Evolutionary conservation across 495 filamentous ascomycete genomes (phyloP).

Genomic region (Podospora didyma): DNA sequence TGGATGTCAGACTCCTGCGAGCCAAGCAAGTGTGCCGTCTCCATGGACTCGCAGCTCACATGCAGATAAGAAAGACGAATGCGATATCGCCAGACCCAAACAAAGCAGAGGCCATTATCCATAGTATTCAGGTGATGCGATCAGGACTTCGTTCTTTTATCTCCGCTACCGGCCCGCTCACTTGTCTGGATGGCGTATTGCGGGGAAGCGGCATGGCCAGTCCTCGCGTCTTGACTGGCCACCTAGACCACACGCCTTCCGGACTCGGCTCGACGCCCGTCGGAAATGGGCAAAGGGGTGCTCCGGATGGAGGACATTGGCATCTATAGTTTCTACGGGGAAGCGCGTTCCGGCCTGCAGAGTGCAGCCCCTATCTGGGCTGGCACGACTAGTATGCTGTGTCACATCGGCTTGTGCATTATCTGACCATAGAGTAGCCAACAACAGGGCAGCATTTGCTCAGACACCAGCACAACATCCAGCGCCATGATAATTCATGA

Average conservation of each 20-base stretch:
- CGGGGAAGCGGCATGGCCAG: constrained; percentile 6
- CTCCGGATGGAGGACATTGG: neutral
- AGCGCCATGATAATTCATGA: neutral
- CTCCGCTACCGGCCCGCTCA: constrained; percentile 8
- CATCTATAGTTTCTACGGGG: neutral
- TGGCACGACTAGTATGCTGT: neutral
- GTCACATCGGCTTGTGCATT: neutral
- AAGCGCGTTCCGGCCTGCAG: neutral
- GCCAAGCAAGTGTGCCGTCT: too few relatives aligned
- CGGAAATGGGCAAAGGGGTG: neutral
- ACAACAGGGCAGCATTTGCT: neutral
- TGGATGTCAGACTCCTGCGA: too few relatives aligned
- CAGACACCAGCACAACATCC: neutral
- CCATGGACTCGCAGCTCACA: too few relatives aligned
- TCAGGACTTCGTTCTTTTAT: neutral
- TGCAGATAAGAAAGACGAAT: too few relatives aligned
- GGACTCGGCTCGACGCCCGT: neutral
- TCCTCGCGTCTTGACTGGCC: neutral
- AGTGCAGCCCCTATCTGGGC: too few relatives aligned
- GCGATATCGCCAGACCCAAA: constrained; percentile 1
- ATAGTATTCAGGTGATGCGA: neutral
- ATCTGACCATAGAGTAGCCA: neutral
- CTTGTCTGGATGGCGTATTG: neutral
- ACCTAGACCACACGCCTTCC: neutral
- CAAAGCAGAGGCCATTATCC: constrained; percentile 3